Conservation (phyloP, 2,329 filamentous ascomycete species). For the Aciculosporium take region DNA sequence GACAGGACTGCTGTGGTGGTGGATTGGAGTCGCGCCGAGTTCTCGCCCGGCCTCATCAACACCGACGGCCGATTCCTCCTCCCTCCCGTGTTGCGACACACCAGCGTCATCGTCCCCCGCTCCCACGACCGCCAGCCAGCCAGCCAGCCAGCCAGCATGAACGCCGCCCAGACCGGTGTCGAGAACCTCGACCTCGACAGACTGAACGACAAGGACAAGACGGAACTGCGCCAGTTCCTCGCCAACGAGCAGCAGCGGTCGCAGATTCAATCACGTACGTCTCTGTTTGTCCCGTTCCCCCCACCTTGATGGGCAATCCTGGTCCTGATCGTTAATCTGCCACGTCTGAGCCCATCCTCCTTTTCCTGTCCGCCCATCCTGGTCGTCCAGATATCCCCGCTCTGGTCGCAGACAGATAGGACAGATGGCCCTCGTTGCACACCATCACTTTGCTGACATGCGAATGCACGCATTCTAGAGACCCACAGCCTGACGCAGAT, state of each 20-base stretch:
- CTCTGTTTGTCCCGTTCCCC: background rate
- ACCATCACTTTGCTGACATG: background rate
- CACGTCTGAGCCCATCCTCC: too few species aligned
- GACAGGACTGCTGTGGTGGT: too few species aligned
- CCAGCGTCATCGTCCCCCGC: too few species aligned
- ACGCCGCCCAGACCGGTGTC: constrained; percentile 23
- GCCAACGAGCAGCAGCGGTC: constrained; percentile 75
- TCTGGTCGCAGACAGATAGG: background rate
- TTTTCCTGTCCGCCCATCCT: background rate
- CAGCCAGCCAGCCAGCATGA: too few species aligned
- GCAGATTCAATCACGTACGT: constrained; percentile 43
- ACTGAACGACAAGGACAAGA: constrained; percentile 70
- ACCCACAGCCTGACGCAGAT: constrained; percentile 49
- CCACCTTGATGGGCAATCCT: too few species aligned
- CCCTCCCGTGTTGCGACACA: too few species aligned
- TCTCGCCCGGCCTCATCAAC: too few species aligned
- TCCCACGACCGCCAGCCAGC: too few species aligned
- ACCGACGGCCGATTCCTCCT: too few species aligned
- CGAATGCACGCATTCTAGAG: constrained; percentile 21
- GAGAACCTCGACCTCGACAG: constrained; percentile 52
- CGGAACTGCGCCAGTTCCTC: constrained; percentile 77
- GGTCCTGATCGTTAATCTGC: too few species aligned
- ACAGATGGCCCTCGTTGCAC: too few species aligned
- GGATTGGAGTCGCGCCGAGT: too few species aligned
- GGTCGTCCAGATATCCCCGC: background rate